These are phyloP conservation scores for Mollisiaceae sp. DNA, from an alignment of 2,329 filamentous ascomycete genomes.

Conservation along the genomic window DNA sequence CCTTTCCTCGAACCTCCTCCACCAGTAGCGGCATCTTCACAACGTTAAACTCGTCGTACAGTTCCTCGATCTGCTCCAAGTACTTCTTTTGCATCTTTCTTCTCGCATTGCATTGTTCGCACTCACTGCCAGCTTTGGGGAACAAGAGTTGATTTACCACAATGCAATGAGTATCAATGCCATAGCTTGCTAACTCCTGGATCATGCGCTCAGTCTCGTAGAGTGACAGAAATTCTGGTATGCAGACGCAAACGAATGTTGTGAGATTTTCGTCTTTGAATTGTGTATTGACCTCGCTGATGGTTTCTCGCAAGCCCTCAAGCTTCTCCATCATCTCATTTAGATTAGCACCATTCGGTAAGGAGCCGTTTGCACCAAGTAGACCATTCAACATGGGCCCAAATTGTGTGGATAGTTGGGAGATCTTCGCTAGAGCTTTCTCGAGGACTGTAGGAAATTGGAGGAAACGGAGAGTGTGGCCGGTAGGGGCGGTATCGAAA, in stretches of 20 bases:
- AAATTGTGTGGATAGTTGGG: conserved; percentile 91
- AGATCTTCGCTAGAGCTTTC: conserved; percentile 97
- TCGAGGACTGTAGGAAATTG: conserved; percentile 98
- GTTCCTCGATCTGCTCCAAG: conserved; percentile 95
- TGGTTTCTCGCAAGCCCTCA: conserved; percentile 90
- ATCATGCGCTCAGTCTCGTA: conserved; percentile 99
- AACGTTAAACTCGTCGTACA: conserved; percentile 99
- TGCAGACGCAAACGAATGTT: conserved; percentile 98
- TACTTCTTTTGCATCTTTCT: conserved; percentile 99
- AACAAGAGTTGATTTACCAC: conserved; percentile 98
- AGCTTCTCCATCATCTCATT: conserved; percentile 94
- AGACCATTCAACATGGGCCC: conserved; percentile 95
- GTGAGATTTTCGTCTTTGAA: conserved; percentile 97
- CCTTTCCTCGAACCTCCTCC: conserved; percentile 94
- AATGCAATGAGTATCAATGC: conserved; percentile 96
- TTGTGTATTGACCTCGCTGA: conserved; percentile 93
- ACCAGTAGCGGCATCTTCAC: conserved; percentile 97
- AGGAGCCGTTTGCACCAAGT: conserved; percentile 66
- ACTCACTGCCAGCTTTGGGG: conserved; percentile 81
- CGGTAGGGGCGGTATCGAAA: conserved; percentile 97
- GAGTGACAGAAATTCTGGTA: conserved; percentile 92
- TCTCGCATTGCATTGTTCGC: conserved; percentile 93
- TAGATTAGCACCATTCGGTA: conserved; percentile 92
- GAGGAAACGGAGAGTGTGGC: conserved; percentile 96
- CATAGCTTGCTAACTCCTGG: conserved; percentile 90